phyloP scores from a whole-genome alignment of 2,329 filamentous ascomycete species.

The Celoporthe dispersa region DNA sequence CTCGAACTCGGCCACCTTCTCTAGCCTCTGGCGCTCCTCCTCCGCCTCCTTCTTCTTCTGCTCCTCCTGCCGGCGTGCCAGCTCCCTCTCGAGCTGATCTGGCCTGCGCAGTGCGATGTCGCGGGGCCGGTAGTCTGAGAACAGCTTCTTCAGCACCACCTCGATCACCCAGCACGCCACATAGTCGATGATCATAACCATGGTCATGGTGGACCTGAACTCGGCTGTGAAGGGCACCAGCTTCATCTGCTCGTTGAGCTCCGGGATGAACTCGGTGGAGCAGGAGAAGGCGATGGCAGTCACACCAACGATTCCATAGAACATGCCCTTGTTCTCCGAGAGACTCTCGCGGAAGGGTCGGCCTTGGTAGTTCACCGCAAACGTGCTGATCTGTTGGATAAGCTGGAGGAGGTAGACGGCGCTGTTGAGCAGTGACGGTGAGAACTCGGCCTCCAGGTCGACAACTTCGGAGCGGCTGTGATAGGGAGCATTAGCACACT shows the following conservation, averaged over 20 bases:
- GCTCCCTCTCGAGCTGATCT: slow-evolving; percentile 83
- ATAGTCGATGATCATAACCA: slow-evolving; percentile 87
- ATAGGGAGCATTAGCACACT: slow-evolving; percentile 34
- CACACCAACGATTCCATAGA: slow-evolving; percentile 91
- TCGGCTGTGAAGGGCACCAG: slow-evolving; percentile 87
- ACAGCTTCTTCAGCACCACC: slow-evolving; percentile 79
- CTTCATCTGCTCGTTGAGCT: slow-evolving; percentile 91
- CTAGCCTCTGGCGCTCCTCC: slow-evolving; percentile 52
- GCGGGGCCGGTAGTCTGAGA: slow-evolving; percentile 90
- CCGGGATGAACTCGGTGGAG: slow-evolving; percentile 92
- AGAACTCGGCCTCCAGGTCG: slow-evolving; percentile 93
- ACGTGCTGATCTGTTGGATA: slow-evolving; percentile 98
- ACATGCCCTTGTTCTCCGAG: slow-evolving; percentile 96
- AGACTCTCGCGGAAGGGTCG: slow-evolving; percentile 96
- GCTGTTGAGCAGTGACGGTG: slow-evolving; percentile 91
- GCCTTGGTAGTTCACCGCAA: slow-evolving; percentile 99
- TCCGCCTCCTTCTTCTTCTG: slow-evolving; percentile 52
- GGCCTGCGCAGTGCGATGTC: slow-evolving; percentile 87
- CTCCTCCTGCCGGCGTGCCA: slow-evolving; percentile 66
- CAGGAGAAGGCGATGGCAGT: slow-evolving; percentile 91
- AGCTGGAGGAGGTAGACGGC: slow-evolving; percentile 96
- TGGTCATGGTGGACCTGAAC: slow-evolving; percentile 86
- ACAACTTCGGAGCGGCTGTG: slow-evolving; percentile 61
- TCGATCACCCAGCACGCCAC: slow-evolving; percentile 86
- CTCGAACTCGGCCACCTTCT: slow-evolving; percentile 65